Base-by-base conservation (phyloP, 331 rosid species). In the Malus hybrid region DNA sequence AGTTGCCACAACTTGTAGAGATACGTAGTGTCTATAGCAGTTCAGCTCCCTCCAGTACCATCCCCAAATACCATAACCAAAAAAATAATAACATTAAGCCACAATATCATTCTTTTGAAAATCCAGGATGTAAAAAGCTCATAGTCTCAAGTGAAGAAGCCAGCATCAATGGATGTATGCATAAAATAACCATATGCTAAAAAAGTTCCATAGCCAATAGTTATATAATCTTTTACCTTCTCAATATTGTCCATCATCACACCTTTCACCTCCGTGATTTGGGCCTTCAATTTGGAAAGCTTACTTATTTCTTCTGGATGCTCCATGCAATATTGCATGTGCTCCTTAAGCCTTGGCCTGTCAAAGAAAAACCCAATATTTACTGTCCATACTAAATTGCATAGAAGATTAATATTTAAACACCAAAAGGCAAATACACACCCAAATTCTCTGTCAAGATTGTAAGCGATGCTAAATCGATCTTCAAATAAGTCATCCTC, bases 401-500 rank as follows among this genome's bases (percentile, higher is more conserved):
- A 62, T 26, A 65, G 60, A 82, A 60, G 63, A 48, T 15, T 55
- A 63, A 73, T 28, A 76, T 33, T 67, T 30, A 66, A 50, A 78
- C 53, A 22, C 22, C 56, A 39, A n/a, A 39, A 73, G 72, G 75
- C 74, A 75, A 72, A 70, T 34, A 72, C 91, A 77, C 70, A 94
- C 99, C 99, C 99, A 71, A 94, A 94, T 85, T 92, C 99, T 85
- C 97, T 81, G 81, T 94, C 99, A 52, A 94, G 95, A 85, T 91
- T 79, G 87, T 94, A 92, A 9, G 99, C 99, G 75, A 92, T 81
- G 87, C 88, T 80, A 76, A 94, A 94, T 57, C 96, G 87, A 76
- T 94, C 93, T 78, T 88, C 96, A 71, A 92, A 94, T 63, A 94
- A 86, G 78, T 90, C 97, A 33, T 94, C 99, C 0, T 90, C 98